Evolutionary conservation across 257 asterid species (phyloP).

Genomic region (Plectranthus barbatus): DNA sequence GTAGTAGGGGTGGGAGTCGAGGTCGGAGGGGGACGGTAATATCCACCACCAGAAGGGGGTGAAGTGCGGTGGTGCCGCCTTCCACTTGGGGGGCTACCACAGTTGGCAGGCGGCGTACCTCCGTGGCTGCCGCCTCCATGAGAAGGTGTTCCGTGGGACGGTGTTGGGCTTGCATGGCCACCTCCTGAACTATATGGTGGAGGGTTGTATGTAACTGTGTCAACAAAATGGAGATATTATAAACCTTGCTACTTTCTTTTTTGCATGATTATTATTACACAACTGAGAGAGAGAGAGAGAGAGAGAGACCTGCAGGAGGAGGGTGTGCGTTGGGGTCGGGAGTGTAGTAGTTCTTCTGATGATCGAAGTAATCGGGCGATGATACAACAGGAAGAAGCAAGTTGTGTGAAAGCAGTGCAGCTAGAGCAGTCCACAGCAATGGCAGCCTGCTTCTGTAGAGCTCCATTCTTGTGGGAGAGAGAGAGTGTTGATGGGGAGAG

Average conservation of each 20-base stretch:
- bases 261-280: too few species aligned
- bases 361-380: slow-evolving; percentile 28
- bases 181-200: slow-evolving; percentile 44
- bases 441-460: slow-evolving; percentile 27
- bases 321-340: slow-evolving; percentile 44
- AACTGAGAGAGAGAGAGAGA: not conserved
- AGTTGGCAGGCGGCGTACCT: slow-evolving; percentile 54
- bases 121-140: slow-evolving; percentile 39
- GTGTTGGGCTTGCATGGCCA: slow-evolving; percentile 36
- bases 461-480: slow-evolving; percentile 23
- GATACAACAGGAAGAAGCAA: slow-evolving; percentile 31
- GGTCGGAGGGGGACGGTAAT: slow-evolving; percentile 30
- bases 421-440: slow-evolving; percentile 41
- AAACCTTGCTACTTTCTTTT: not conserved
- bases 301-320: slow-evolving; percentile 38
- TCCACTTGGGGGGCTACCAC: slow-evolving; percentile 72
- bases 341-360: slow-evolving; percentile 55
- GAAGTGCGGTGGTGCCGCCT: slow-evolving; percentile 36
- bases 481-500: slow-evolving; percentile 8
- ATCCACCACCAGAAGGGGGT: slow-evolving; percentile 42
- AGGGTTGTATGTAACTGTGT: slow-evolving; percentile 35
- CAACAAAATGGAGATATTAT: slow-evolving; percentile 1
- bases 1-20: slow-evolving; percentile 22
- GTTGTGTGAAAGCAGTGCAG: slow-evolving; percentile 47
- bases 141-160: slow-evolving; percentile 22